Conservation (phyloP, 1,284 basidiomycete species). For the Pseudozyma pruni region DNA sequence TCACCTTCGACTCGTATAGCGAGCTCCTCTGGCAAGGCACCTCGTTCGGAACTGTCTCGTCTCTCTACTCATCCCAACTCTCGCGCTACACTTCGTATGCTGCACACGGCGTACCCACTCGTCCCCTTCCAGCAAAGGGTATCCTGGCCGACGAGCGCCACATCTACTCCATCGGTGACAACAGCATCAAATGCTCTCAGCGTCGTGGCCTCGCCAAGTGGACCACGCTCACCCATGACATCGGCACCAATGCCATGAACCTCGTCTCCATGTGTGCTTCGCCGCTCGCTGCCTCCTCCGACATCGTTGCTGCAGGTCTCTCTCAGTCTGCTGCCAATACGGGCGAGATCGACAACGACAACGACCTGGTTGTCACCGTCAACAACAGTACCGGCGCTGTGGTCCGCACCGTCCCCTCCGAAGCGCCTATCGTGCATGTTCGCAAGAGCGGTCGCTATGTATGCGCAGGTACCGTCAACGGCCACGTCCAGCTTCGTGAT, state of each 20-base stretch:
- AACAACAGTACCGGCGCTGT: constrained; percentile 59
- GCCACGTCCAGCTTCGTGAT: constrained; percentile 65
- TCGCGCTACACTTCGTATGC: constrained; percentile 73
- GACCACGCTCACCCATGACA: constrained; percentile 43
- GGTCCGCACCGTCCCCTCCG: constrained; percentile 55
- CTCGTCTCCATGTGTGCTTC: constrained; percentile 63
- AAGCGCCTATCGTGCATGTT: constrained; percentile 60
- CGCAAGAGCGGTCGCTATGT: constrained; percentile 55
- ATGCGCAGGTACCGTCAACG: constrained; percentile 57
- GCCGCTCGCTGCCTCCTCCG: constrained; percentile 57
- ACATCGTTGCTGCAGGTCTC: constrained; percentile 61
- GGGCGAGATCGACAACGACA: constrained; percentile 41
- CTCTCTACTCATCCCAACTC: constrained; percentile 78
- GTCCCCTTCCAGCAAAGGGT: constrained; percentile 65
- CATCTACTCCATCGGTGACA: constrained; percentile 67
- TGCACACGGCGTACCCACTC: constrained; percentile 72
- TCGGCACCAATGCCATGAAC: constrained; percentile 40
- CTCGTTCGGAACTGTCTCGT: constrained; percentile 78
- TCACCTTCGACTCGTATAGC: constrained; percentile 88
- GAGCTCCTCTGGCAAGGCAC: constrained; percentile 89
- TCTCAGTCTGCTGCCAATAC: constrained; percentile 41
- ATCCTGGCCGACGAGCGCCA: constrained; percentile 67
- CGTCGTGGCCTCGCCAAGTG: constrained; percentile 68
- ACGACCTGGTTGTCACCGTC: constrained; percentile 58
- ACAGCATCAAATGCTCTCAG: constrained; percentile 67